phyloP scores from a whole-genome alignment of 2,329 filamentous ascomycete species.

The Phyllosticta citribraziliensis region DNA sequence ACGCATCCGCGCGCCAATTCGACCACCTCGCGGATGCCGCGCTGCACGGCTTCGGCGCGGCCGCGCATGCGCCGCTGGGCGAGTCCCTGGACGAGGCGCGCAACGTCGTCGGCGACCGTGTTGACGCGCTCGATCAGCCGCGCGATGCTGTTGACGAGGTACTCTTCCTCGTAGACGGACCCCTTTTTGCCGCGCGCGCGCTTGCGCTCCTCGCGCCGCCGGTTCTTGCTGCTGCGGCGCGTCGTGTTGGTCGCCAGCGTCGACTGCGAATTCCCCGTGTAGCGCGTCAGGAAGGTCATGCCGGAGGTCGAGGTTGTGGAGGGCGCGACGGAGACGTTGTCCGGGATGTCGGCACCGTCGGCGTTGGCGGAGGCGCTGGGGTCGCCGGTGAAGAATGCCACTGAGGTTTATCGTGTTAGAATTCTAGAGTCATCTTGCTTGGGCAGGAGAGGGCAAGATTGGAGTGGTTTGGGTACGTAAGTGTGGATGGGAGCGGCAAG shows the following conservation, averaged over 20 bases:
- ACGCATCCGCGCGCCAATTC: conserved; percentile 58
- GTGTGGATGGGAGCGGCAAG: background rate
- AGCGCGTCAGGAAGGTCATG: conserved; percentile 79
- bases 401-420: conserved; percentile 1
- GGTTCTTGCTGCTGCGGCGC: conserved; percentile 77
- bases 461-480: background rate
- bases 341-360: conserved; percentile 60
- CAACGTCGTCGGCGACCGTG: conserved; percentile 59
- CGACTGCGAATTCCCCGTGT: conserved; percentile 61
- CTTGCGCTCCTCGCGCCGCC: conserved; percentile 86
- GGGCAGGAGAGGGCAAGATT: background rate
- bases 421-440: background rate
- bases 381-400: conserved; percentile 78
- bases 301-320: conserved; percentile 73
- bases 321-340: conserved; percentile 84
- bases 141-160: conserved; percentile 78
- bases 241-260: conserved; percentile 65
- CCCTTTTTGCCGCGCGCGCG: conserved; percentile 90
- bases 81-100: conserved; percentile 65
- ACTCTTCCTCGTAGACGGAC: conserved; percentile 96
- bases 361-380: conserved; percentile 21
- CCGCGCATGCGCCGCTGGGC: conserved; percentile 79
- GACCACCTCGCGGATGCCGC: conserved; percentile 63
- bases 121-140: conserved; percentile 77
- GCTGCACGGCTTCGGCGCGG: conserved; percentile 68